phyloP scores from a whole-genome alignment of 331 rosid species.

The Spiraea crenata region DNA sequence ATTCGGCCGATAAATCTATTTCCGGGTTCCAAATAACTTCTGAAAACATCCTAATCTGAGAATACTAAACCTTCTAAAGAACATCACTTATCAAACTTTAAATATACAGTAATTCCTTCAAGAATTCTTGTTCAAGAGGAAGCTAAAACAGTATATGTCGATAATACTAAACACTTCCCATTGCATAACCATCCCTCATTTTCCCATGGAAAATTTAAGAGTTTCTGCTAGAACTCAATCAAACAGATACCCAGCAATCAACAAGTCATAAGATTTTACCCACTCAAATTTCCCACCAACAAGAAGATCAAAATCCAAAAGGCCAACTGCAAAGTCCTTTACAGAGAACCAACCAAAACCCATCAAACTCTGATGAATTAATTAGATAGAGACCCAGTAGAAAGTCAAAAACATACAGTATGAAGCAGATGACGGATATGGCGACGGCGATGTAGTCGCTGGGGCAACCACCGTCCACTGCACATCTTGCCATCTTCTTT shows the following conservation, averaged over 20 bases:
- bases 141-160: not conserved
- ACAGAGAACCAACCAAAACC: constrained; percentile 3
- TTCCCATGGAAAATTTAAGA: constrained; percentile 1
- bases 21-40: not conserved
- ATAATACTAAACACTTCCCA: no score
- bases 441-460: constrained; percentile 68
- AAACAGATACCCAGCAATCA: constrained; percentile 20
- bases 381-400: constrained; percentile 15
- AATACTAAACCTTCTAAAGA: not conserved
- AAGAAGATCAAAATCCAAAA: constrained; percentile 7
- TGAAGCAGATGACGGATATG: constrained; percentile 45
- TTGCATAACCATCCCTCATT: not conserved
- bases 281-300: not conserved
- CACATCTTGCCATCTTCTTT: constrained; percentile 57
- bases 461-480: constrained; percentile 80
- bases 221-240: not conserved
- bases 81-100: not conserved
- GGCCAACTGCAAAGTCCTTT: not conserved
- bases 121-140: not conserved
- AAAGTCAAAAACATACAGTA: constrained; percentile 44
- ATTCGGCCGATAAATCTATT: no score
- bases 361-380: not conserved
- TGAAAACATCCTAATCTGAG: not conserved
- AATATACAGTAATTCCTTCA: not conserved
- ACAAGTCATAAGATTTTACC: not conserved